Evolutionary conservation across 2,329 filamentous ascomycete genomes (phyloP).

Genomic region (Talaromyces marneffei): DNA sequence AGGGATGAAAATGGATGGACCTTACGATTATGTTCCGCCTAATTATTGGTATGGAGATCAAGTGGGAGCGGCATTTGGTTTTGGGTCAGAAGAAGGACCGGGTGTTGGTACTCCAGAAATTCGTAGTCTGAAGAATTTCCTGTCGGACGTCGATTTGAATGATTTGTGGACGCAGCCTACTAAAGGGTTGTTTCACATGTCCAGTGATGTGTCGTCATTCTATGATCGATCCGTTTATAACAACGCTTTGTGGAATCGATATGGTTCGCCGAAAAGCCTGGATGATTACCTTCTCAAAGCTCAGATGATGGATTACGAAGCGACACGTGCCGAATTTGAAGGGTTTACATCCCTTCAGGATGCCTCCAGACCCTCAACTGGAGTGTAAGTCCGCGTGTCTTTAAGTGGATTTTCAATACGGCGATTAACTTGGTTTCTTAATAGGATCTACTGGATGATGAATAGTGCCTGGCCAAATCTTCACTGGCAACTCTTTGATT

Average conservation of each 20-base stretch:
- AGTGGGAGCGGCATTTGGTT: conserved; percentile 56
- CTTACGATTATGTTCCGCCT: conserved; percentile 62
- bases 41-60: conserved; percentile 57
- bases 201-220: conserved; percentile 50
- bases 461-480: conserved; percentile 60
- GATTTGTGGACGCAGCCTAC: conserved; percentile 53
- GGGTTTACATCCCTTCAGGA: conserved; percentile 50
- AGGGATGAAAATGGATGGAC: conserved; percentile 62
- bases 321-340: conserved; percentile 55
- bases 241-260: conserved; percentile 46
- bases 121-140: conserved; percentile 49
- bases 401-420: not conserved
- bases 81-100: conserved; percentile 57
- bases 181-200: conserved; percentile 56
- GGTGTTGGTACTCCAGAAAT: conserved; percentile 59
- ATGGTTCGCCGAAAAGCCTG: conserved; percentile 48
- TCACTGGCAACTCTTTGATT: conserved; percentile 62
- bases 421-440: not conserved
- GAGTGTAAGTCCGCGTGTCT: conserved; percentile 28
- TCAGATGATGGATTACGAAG: conserved; percentile 61
- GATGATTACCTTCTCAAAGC: conserved; percentile 56
- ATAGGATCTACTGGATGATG: conserved; percentile 60
- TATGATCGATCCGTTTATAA: conserved; percentile 55
- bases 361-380: conserved; percentile 50
- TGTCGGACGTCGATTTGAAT: conserved; percentile 47